Percentiles rank a stretch among this genome's conserved stretches.
phyloP scores from a whole-genome alignment of 179 eudicot genomes.

The Beta corolliflora region DNA sequence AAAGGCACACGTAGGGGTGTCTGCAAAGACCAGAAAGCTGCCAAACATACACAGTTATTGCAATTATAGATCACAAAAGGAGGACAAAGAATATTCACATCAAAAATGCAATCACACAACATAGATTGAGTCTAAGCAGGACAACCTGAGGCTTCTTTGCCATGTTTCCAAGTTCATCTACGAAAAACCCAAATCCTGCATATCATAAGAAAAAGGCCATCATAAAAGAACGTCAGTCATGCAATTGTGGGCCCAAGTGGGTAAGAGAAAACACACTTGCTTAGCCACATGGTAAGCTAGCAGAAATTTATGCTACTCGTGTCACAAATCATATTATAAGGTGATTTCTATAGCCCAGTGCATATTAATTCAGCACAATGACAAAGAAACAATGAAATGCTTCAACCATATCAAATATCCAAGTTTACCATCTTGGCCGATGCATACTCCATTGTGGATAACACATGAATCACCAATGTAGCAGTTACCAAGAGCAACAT shows the following conservation, averaged over 20 bases:
- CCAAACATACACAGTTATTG: neutral
- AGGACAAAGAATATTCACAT: neutral
- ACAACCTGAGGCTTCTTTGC: slow-evolving; percentile 85
- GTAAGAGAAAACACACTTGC: neutral
- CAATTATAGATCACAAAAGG: neutral
- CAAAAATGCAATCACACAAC: neutral
- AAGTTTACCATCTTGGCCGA: slow-evolving; percentile 87
- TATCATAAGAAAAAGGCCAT: neutral
- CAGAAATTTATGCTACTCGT: neutral
- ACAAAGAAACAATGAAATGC: neutral
- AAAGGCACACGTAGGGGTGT: neutral
- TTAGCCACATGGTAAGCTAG: neutral
- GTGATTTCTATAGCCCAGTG: neutral
- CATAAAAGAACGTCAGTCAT: neutral
- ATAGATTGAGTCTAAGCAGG: neutral
- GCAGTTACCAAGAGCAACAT: slow-evolving; percentile 78
- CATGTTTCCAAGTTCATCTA: slow-evolving; percentile 74
- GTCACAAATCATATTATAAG: neutral
- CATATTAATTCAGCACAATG: neutral
- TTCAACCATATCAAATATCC: neutral
- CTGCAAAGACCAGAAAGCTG: neutral
- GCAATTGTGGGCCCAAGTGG: neutral
- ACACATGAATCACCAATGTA: slow-evolving; percentile 70
- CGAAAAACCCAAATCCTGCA: slow-evolving; percentile 86
- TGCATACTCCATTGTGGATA: slow-evolving; percentile 84